phyloP scores from a whole-genome alignment of 2,329 filamentous ascomycete species.

The Cercospora sp. region DNA sequence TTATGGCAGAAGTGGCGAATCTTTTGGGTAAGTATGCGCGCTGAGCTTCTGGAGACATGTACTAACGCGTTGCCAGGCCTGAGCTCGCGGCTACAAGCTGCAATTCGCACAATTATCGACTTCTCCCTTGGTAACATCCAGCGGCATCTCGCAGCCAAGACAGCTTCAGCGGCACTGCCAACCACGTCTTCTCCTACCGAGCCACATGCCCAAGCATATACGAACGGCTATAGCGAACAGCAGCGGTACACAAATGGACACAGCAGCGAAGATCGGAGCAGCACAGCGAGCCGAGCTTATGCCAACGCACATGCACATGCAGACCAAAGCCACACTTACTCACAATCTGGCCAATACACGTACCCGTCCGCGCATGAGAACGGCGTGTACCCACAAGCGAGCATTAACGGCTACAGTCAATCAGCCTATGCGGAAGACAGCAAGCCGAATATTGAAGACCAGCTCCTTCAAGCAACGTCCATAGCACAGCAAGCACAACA shows the following conservation, averaged over 20 bases:
- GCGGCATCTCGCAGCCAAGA: conserved; percentile 46
- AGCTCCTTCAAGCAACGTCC: conserved; percentile 23
- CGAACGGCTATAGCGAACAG: conserved; percentile 12
- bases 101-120: conserved; percentile 52
- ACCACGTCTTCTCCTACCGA: conserved; percentile 32
- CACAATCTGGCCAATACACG: conserved; percentile 18
- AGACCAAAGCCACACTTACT: conserved; percentile 23
- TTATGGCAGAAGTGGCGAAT: conserved; percentile 65
- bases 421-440: conserved; percentile 21
- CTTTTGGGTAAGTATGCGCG: conserved; percentile 61
- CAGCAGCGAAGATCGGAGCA: conserved; percentile 12
- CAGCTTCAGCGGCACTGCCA: conserved; percentile 44
- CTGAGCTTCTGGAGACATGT: background rate
- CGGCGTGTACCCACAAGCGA: conserved; percentile 18
- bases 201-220: conserved; percentile 17
- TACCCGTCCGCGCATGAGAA: conserved; percentile 19
- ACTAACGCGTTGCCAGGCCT: conserved; percentile 35
- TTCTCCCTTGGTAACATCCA: conserved; percentile 51
- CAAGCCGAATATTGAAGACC: conserved; percentile 30
- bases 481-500: conserved; percentile 15
- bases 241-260: conserved; percentile 19
- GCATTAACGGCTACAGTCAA: conserved; percentile 20
- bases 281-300: conserved; percentile 22
- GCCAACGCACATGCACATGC: conserved; percentile 25
- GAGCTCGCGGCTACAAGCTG: conserved; percentile 49